Evolutionary conservation across 805 yeast genomes (phyloP).

Genomic region (Ogataea populi-albae): DNA sequence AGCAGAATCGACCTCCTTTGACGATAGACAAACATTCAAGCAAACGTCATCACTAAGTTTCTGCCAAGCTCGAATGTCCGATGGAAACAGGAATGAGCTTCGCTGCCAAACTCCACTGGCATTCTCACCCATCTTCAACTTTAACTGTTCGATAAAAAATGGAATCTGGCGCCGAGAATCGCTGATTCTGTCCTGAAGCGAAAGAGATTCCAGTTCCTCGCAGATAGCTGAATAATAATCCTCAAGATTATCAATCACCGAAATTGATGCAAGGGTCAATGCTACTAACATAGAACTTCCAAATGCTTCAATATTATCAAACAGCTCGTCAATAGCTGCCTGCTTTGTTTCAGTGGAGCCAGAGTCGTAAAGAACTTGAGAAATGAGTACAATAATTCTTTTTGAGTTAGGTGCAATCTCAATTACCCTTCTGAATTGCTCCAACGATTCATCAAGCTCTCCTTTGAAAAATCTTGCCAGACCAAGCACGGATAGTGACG

Average conservation of each 20-base stretch:
- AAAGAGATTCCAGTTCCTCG: slow-evolving; percentile 58
- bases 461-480: slow-evolving; percentile 61
- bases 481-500: slow-evolving; percentile 71
- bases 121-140: slow-evolving; percentile 35
- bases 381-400: slow-evolving; percentile 65
- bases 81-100: slow-evolving; percentile 72
- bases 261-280: slow-evolving; percentile 75
- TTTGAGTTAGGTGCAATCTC: slow-evolving; percentile 54
- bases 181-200: slow-evolving; percentile 40
- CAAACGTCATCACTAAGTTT: slow-evolving; percentile 56
- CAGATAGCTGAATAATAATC: slow-evolving; percentile 59
- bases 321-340: slow-evolving; percentile 82
- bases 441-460: slow-evolving; percentile 63
- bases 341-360: slow-evolving; percentile 74
- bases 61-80: slow-evolving; percentile 66
- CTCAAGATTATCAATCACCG: slow-evolving; percentile 57
- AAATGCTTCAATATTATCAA: slow-evolving; percentile 55
- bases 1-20: slow-evolving; percentile 47
- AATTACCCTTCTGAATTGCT: slow-evolving; percentile 64
- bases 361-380: slow-evolving; percentile 76
- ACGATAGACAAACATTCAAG: slow-evolving; percentile 51
- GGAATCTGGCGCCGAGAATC: slow-evolving; percentile 61
- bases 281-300: slow-evolving; percentile 70
- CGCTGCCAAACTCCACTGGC: slow-evolving; percentile 54
- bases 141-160: slow-evolving; percentile 51